Conservation (phyloP, 768 basidiomycete species). For the Kwoniella sp. region DNA sequence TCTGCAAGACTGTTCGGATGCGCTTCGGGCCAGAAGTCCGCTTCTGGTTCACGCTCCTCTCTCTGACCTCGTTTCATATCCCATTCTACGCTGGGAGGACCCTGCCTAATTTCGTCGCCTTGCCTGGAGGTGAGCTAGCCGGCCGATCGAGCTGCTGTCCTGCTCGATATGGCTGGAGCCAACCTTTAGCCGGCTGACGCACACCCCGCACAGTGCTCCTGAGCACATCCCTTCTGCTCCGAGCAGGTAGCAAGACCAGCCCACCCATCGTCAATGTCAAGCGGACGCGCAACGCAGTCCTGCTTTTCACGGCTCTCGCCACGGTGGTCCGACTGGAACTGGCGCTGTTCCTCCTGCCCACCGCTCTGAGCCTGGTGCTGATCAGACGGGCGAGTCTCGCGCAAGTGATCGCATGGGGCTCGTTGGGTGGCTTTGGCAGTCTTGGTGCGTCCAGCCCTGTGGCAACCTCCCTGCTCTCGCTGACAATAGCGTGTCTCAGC, state of each 20-base stretch:
- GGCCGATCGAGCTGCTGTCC: no score
- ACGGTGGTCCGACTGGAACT: conserved; percentile 79
- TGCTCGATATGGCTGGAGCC: no score
- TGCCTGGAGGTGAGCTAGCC: conserved; percentile 68
- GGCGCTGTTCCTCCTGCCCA: conserved; percentile 58
- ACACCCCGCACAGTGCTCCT: conserved; percentile 16
- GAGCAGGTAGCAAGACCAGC: conserved; percentile 5
- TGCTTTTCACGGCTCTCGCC: conserved; percentile 62
- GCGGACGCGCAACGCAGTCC: conserved; percentile 56
- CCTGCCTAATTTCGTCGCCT: conserved; percentile 88
- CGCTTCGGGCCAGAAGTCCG: conserved; percentile 59
- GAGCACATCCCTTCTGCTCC: conserved; percentile 21
- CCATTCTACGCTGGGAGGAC: conserved; percentile 92
- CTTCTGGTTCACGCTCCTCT: conserved; percentile 64
- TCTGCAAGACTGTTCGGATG: conserved; percentile 61
- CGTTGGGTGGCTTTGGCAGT: conserved; percentile 34
- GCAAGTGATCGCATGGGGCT: conserved; percentile 21
- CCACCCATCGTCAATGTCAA: conserved; percentile 47
- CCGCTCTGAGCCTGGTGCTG: conserved; percentile 54
- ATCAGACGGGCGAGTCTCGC: conserved; percentile 44
- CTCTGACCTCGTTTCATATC: conserved; percentile 80
- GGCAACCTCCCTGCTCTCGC: neutral
- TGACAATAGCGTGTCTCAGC: conserved; percentile 50
- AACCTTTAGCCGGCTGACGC: no score
- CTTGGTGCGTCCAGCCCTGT: conserved; percentile 21